Evolutionary conservation across 768 basidiomycete species (phyloP).

Genomic region (Leccinum arenicola): DNA sequence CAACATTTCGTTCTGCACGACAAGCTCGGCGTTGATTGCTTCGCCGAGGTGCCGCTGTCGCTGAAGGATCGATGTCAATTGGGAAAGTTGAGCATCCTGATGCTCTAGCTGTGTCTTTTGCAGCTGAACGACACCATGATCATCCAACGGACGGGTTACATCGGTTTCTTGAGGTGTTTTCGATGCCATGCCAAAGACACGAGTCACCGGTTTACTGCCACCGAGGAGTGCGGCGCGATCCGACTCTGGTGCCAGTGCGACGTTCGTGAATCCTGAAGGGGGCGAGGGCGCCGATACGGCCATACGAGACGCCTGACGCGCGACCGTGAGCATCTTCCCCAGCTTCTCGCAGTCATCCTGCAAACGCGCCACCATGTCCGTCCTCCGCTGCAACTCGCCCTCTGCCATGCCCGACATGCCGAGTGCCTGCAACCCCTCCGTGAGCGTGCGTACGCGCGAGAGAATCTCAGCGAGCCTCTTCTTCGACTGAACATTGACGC

Average conservation of each 20-base stretch:
- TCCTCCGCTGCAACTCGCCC: conserved; percentile 88
- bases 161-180: conserved; percentile 73
- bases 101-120: conserved; percentile 79
- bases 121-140: conserved; percentile 72
- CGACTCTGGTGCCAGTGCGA: conserved; percentile 42
- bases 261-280: conserved; percentile 27
- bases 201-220: conserved; percentile 48
- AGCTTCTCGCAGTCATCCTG: conserved; percentile 92
- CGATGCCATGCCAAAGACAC: conserved; percentile 73
- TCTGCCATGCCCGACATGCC: conserved; percentile 74
- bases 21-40: conserved; percentile 82
- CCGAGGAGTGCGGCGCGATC: conserved; percentile 70
- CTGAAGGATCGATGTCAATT: conserved; percentile 76
- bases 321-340: conserved; percentile 79
- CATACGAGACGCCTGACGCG: conserved; percentile 49
- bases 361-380: conserved; percentile 84
- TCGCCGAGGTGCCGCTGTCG: conserved; percentile 84
- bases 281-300: conserved; percentile 28
- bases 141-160: conserved; percentile 83
- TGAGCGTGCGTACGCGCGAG: conserved; percentile 70
- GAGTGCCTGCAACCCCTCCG: conserved; percentile 62
- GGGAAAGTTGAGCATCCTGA: conserved; percentile 80
- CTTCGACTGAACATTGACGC: conserved; percentile 82
- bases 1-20: conserved; percentile 80
- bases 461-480: conserved; percentile 75